phyloP scores from a whole-genome alignment of 2,329 filamentous ascomycete genomes.

The Canariomyces notabilis region DNA sequence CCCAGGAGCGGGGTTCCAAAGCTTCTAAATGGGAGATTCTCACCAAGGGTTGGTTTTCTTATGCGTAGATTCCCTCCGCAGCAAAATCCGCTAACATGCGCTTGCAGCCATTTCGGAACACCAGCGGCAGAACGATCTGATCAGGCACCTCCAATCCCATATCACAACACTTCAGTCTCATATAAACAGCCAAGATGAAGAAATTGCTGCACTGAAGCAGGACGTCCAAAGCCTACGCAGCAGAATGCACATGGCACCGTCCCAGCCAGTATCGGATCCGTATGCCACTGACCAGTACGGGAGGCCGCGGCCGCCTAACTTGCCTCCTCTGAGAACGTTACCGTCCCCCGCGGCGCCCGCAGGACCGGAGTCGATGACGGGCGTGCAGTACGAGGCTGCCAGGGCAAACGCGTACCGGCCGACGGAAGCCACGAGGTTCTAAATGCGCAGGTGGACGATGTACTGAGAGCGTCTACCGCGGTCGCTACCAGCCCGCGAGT shows the following conservation, averaged over 20 bases:
- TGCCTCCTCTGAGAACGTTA: constrained; percentile 54
- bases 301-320: constrained; percentile 34
- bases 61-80: no score
- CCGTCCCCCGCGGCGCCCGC: constrained; percentile 38
- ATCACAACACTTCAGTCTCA: constrained; percentile 40
- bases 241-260: constrained; percentile 19
- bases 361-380: constrained; percentile 57
- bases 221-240: constrained; percentile 41
- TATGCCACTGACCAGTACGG: constrained; percentile 27
- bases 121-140: constrained; percentile 47
- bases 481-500: not conserved
- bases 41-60: constrained; percentile 62
- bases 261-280: constrained; percentile 12
- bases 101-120: constrained; percentile 56
- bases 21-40: constrained; percentile 88
- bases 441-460: not conserved
- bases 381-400: constrained; percentile 56
- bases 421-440: constrained; percentile 26
- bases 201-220: constrained; percentile 37
- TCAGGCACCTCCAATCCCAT: constrained; percentile 43
- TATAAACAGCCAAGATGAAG: constrained; percentile 33
- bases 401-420: constrained; percentile 44
- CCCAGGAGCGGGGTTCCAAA: constrained; percentile 75
- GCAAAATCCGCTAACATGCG: constrained; percentile 1
- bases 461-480: not conserved